Conservation (phyloP, 108 stramenopile species). For the Pinguiococcus pyrenoidosus region DNA sequence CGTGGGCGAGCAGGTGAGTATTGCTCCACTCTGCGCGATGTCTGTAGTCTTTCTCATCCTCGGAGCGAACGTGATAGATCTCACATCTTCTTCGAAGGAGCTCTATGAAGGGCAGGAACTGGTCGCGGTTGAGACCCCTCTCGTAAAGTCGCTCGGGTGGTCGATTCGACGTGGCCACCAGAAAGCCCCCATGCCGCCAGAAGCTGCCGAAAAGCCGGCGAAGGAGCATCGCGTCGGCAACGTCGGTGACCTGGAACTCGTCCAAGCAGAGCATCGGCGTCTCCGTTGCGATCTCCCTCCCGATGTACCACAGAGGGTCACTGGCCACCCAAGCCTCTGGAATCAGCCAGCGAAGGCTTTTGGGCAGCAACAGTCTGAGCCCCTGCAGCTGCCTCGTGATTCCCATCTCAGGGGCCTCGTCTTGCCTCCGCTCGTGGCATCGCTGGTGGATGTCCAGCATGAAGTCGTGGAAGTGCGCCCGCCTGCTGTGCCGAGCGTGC, state of each 20-base stretch:
- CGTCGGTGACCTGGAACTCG: slow-evolving; percentile 93
- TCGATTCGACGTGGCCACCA: slow-evolving; percentile 84
- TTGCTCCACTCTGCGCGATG: too few relatives aligned
- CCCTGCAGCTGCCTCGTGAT: not conserved
- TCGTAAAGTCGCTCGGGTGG: slow-evolving; percentile 69
- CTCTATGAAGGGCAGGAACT: slow-evolving; percentile 77
- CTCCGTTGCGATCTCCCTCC: slow-evolving; percentile 25
- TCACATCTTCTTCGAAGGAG: slow-evolving; percentile 56
- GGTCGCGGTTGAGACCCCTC: slow-evolving; percentile 69
- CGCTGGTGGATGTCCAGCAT: slow-evolving; percentile 63
- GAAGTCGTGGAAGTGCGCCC: slow-evolving; percentile 83
- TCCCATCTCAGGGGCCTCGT: slow-evolving; percentile 22
- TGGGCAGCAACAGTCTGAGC: not conserved
- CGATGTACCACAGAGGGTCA: not conserved
- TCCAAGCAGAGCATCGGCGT: slow-evolving; percentile 74
- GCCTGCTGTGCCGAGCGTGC: slow-evolving; percentile 44
- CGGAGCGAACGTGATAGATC: slow-evolving; percentile 44
- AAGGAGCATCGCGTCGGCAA: slow-evolving; percentile 85
- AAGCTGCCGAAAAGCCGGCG: slow-evolving; percentile 55
- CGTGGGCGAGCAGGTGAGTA: too few relatives aligned
- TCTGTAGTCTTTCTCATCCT: too few relatives aligned
- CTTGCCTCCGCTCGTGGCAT: slow-evolving; percentile 62
- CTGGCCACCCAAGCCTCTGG: not conserved
- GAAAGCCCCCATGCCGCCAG: slow-evolving; percentile 51
- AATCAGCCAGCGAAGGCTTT: not conserved